Evolutionary conservation across 108 stramenopile genomes (phyloP).

Genomic region (Skeletonema menzelii): DNA sequence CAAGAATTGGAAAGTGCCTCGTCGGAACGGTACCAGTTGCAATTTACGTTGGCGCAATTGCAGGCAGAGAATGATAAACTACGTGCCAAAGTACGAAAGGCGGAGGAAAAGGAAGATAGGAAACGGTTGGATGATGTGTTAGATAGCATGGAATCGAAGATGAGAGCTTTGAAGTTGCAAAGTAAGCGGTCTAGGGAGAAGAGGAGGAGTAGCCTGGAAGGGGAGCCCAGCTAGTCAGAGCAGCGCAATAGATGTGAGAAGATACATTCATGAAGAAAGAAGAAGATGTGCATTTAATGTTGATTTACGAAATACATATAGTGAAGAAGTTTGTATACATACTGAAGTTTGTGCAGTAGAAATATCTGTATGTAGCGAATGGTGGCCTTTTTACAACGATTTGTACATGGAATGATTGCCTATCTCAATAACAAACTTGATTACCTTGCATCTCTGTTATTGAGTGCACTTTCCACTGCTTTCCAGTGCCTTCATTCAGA

Average conservation of each 20-base stretch:
- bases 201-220: neutral
- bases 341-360: neutral
- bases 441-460: too few species aligned
- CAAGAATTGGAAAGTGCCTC: slow-evolving; percentile 13
- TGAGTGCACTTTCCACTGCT: too few species aligned
- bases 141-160: slow-evolving; percentile 41
- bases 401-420: too few species aligned
- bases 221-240: too few species aligned
- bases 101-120: slow-evolving; percentile 28
- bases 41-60: slow-evolving; percentile 1
- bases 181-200: slow-evolving; percentile 9
- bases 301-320: neutral
- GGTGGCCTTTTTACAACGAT: too few species aligned
- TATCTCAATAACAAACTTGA: too few species aligned
- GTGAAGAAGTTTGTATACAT: too few species aligned
- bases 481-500: too few species aligned
- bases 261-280: too few species aligned
- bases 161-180: slow-evolving; percentile 21
- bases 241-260: too few species aligned
- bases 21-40: slow-evolving; percentile 14
- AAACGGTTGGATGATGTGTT: slow-evolving; percentile 35
- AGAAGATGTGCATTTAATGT: too few species aligned
- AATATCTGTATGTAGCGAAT: too few species aligned
- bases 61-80: slow-evolving; percentile 26
- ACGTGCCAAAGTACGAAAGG: slow-evolving; percentile 1